These are phyloP conservation scores for Aureobasidium leucospermi DNA, from an alignment of 2,329 filamentous ascomycete genomes.

Conservation along the genomic window DNA sequence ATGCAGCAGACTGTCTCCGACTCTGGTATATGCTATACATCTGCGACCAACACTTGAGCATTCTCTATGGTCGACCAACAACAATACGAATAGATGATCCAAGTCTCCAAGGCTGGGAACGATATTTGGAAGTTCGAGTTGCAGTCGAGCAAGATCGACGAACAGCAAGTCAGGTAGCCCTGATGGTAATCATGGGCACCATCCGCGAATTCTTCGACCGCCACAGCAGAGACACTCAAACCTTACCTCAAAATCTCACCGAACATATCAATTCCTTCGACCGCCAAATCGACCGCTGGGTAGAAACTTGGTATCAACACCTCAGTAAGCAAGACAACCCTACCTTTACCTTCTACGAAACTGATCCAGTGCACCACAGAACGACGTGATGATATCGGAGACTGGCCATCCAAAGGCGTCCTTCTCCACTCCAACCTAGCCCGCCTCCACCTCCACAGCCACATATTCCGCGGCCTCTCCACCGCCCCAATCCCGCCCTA, in stretches of 20 bases:
- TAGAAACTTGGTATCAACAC: conserved; percentile 18
- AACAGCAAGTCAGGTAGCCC: conserved; percentile 50
- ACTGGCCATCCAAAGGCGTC: conserved; percentile 16
- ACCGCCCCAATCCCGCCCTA: conserved; percentile 39
- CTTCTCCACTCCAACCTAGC: conserved; percentile 48
- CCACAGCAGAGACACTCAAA: conserved; percentile 42
- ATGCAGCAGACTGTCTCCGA: conserved; percentile 47
- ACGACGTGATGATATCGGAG: conserved; percentile 9
- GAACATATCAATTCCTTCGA: conserved; percentile 41
- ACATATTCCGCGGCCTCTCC: conserved; percentile 35
- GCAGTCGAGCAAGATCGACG: conserved; percentile 50
- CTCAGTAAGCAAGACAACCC: background rate
- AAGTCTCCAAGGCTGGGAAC: conserved; percentile 51
- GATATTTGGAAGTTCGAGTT: conserved; percentile 45
- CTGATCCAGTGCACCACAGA: background rate
- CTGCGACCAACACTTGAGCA: conserved; percentile 59
- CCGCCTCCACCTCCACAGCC: conserved; percentile 45
- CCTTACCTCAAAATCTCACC: conserved; percentile 43
- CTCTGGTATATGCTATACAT: conserved; percentile 59
- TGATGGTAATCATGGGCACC: conserved; percentile 52
- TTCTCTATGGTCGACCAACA: conserved; percentile 52
- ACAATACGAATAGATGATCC: conserved; percentile 50
- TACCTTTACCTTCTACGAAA: background rate
- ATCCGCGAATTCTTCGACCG: conserved; percentile 49
- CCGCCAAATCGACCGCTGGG: conserved; percentile 44